Evolutionary conservation across 129 eudicot species (phyloP), one percentile per base, ranked within the genome.

Genomic region (Centaurea solstitialis): DNA sequence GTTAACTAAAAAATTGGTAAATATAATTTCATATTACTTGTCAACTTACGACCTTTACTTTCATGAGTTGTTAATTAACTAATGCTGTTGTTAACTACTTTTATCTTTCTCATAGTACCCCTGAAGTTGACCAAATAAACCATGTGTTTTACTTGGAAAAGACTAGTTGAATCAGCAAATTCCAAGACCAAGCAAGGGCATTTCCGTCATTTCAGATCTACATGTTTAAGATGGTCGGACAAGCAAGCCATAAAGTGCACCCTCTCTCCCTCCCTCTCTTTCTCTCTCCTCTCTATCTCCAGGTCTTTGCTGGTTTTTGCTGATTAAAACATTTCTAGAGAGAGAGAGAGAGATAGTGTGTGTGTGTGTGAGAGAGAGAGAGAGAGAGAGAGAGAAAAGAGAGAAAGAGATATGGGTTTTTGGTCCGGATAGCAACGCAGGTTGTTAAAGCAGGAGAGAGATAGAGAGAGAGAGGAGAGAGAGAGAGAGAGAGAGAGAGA

Each of bases 161-260:
- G 40, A 76, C 81, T 40, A 13, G 30, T 41, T 61, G 74, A 77
- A 77, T 62, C 20, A 30, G 82, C 82, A 77, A 71, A 83, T 70
- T 61, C 20, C 33, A 76, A 17, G 41, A 39, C 68, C 7, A 61
- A 13, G 68, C 6, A 81, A 81, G 20, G 86, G 68, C 70, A 71
- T 71, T 77, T 77, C 0, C 1, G 82, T 83, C 37, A 83, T 22
- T 65, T 62, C 9, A 9, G 3, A 50, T 59, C 7, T 45, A 20
- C 62, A 71, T 18, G 70, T 83, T 83, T 83, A 77, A 83, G 86
- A 83, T 83, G 86, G 86, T 83, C 79, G 86, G 82, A 83, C 86
- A 83, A 83, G 86, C 86, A 83, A 82, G 43, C 77, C 88, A 78
- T 76, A 80, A 81, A 81, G 84, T 82, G 41, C 77, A 57, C 79